Percentiles rank a stretch among this genome's conserved stretches.
These are phyloP conservation scores for Pterothamnion heteromorphum DNA, from an alignment of 31 red algal species.

Conservation along the genomic window DNA sequence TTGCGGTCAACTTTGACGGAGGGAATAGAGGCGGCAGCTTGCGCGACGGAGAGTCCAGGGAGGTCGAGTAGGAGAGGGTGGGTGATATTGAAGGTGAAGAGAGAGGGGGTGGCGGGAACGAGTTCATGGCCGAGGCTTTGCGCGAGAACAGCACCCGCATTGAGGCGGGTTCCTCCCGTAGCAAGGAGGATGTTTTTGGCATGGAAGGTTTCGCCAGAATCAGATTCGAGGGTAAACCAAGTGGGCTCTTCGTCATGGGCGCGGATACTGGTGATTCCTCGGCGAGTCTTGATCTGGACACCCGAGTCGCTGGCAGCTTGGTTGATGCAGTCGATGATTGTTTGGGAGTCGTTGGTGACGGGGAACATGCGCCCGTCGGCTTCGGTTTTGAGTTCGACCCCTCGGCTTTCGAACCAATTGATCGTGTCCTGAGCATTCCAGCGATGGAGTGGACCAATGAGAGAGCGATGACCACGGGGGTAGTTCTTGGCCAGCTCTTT, in stretches of 20 bases:
- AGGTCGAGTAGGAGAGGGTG: constrained; percentile 44
- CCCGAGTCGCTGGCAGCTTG: constrained; percentile 13
- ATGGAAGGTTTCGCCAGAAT: not conserved
- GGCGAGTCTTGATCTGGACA: not conserved
- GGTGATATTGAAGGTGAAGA: constrained; percentile 62
- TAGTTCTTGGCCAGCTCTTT: constrained; percentile 43
- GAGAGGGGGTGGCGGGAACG: constrained; percentile 45
- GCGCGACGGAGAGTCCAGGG: constrained; percentile 29
- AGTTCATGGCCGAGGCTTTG: constrained; percentile 51
- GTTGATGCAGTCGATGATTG: constrained; percentile 48
- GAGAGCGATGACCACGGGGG: constrained; percentile 45
- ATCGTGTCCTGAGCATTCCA: constrained; percentile 50
- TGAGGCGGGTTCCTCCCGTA: constrained; percentile 42
- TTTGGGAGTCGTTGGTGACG: constrained; percentile 42
- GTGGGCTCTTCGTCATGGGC: not conserved
- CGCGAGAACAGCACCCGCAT: not conserved
- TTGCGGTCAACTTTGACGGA: no score
- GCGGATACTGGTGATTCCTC: not conserved
- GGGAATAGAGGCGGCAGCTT: not conserved
- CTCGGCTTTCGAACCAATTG: constrained; percentile 57
- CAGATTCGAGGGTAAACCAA: not conserved
- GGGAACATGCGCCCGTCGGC: constrained; percentile 67
- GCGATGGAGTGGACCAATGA: constrained; percentile 53
- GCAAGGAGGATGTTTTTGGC: constrained; percentile 38
- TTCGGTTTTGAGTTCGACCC: constrained; percentile 61